phyloP scores from a whole-genome alignment of 192 early-diverging fungal genomes.

The Hyaloraphidium curvatum region DNA sequence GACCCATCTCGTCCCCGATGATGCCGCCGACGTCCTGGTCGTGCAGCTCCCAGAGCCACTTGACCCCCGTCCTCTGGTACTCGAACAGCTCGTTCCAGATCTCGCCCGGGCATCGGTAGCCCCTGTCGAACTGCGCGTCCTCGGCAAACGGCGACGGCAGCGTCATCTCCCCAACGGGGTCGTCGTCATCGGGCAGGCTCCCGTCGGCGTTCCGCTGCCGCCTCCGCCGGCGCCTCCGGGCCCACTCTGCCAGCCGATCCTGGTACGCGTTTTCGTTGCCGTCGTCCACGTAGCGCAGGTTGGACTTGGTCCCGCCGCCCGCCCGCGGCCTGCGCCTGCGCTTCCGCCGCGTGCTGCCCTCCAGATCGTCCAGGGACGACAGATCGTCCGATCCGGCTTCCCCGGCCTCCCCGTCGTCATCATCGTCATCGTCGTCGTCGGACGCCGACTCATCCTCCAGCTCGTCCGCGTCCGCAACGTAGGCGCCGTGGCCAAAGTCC shows the following conservation, averaged over 20 bases:
- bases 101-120: constrained; percentile 51
- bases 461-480: background rate
- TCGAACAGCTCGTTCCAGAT: constrained; percentile 62
- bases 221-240: constrained; percentile 14
- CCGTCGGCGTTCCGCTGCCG: constrained; percentile 5
- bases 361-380: background rate
- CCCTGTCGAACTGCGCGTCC: constrained; percentile 22
- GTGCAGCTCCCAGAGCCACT: constrained; percentile 82
- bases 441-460: constrained; percentile 1
- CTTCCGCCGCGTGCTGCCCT: background rate
- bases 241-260: constrained; percentile 31
- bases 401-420: constrained; percentile 5
- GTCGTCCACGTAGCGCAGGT: constrained; percentile 29
- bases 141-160: constrained; percentile 23
- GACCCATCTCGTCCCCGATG: constrained; percentile 86
- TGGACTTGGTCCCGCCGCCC: constrained; percentile 5
- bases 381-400: background rate
- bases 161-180: constrained; percentile 27
- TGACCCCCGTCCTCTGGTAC: constrained; percentile 69
- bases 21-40: constrained; percentile 74
- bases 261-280: constrained; percentile 33
- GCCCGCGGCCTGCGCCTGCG: background rate
- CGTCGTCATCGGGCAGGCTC: constrained; percentile 3
- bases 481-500: constrained; percentile 9
- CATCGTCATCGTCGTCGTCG: constrained; percentile 8